Percentiles rank a stretch among this genome's conserved stretches.
phyloP scores from a whole-genome alignment of 257 asterid genomes.

The Nicotiana attenuata region DNA sequence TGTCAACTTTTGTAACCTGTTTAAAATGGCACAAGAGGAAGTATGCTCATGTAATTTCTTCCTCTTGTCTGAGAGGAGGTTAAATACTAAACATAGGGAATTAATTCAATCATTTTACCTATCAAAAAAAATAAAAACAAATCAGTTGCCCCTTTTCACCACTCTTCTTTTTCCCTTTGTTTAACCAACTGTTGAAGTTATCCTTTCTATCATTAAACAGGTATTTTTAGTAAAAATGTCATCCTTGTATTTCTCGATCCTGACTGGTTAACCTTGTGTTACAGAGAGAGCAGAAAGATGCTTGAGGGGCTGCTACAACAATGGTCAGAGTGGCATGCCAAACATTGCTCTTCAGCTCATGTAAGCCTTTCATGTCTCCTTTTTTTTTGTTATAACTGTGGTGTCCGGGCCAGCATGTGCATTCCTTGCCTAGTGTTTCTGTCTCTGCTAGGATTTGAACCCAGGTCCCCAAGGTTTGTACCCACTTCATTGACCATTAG shows the following conservation, averaged over 20 bases:
- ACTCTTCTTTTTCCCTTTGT: neutral
- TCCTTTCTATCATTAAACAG: neutral
- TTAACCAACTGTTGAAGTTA: neutral
- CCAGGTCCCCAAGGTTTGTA: neutral
- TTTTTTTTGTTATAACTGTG: neutral
- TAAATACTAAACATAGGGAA: neutral
- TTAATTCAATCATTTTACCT: neutral
- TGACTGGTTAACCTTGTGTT: slow-evolving; percentile 11
- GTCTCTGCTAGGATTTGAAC: neutral
- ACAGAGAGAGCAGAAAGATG: slow-evolving; percentile 84
- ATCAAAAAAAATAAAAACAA: too few species aligned
- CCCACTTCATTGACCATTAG: neutral
- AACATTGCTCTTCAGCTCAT: slow-evolving; percentile 47
- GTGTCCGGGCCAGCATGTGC: neutral
- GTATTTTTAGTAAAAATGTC: neutral
- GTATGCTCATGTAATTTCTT: slow-evolving; percentile 1
- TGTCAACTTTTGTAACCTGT: neutral
- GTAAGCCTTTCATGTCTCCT: slow-evolving; percentile 33
- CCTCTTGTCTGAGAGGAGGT: neutral
- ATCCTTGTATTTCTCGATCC: slow-evolving; percentile 7
- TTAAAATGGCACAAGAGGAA: neutral
- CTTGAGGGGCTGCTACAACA: slow-evolving; percentile 78
- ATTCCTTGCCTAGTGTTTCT: too few species aligned
- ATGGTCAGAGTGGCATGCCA: slow-evolving; percentile 92
- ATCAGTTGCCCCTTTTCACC: neutral